Evolutionary conservation across 495 filamentous ascomycete species (phyloP).

Genomic region (Parachaetomium inaequale): DNA sequence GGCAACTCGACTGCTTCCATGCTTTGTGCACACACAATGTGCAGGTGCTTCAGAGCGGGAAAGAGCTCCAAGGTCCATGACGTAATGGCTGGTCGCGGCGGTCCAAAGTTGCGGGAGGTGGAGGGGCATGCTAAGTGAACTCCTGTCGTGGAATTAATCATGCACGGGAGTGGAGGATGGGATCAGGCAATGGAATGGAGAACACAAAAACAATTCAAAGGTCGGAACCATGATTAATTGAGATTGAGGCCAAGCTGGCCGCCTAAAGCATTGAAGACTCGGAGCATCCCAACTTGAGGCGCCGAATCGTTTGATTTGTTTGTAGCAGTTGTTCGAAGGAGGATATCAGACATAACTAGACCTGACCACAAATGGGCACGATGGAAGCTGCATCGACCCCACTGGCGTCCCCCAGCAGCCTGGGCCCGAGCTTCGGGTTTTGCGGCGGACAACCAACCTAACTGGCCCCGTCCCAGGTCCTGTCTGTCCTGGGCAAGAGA

Average conservation of each 20-base stretch:
- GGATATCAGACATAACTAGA: too few species aligned
- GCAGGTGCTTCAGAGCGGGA: background rate
- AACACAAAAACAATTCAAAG: too few species aligned
- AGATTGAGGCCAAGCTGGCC: too few species aligned
- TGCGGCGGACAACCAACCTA: background rate
- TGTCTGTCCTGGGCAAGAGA: background rate
- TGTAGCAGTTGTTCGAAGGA: too few species aligned
- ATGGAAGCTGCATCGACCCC: background rate
- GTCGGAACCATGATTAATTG: too few species aligned
- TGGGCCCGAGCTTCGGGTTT: conserved; percentile 22
- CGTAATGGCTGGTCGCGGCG: background rate
- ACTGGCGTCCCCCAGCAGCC: too few species aligned
- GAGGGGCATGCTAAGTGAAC: background rate
- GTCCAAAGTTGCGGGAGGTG: background rate
- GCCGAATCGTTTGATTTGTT: too few species aligned
- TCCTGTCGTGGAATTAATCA: background rate
- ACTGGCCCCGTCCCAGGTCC: too few species aligned
- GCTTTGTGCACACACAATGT: background rate
- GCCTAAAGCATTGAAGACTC: too few species aligned
- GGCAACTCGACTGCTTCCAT: background rate
- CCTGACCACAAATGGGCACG: too few species aligned
- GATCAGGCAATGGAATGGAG: too few species aligned
- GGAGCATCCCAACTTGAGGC: too few species aligned
- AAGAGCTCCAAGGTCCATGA: background rate
- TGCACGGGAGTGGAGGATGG: background rate